A percentile compares a stretch with the other conserved stretches of the same genome.
These are phyloP conservation scores for Solanum rostratum DNA, from an alignment of 257 asterid genomes.

Conservation along the genomic window DNA sequence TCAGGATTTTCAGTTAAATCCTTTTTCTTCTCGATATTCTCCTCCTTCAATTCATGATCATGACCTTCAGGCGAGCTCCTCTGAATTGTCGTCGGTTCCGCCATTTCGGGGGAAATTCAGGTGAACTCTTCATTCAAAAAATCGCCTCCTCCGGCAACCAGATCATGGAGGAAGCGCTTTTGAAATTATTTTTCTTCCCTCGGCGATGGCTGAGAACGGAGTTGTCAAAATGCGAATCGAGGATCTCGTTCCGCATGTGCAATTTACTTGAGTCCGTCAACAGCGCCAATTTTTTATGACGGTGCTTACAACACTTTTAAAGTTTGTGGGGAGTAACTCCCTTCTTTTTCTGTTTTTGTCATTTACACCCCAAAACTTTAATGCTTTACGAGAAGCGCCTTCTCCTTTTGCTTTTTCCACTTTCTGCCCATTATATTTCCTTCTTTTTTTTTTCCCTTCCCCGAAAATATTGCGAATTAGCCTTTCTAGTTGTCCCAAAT, in stretches of 20 bases:
- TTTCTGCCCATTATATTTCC: not conserved
- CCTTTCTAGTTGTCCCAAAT: not conserved
- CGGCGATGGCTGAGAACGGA: not conserved
- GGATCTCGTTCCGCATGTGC: not conserved
- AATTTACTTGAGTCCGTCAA: not conserved
- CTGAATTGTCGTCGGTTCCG: slow-evolving; percentile 31
- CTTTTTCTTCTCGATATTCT: slow-evolving; percentile 20
- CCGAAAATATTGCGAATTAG: not conserved
- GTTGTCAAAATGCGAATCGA: not conserved
- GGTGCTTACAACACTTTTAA: not conserved
- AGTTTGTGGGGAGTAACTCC: not conserved
- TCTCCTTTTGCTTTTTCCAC: not conserved
- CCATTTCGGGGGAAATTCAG: slow-evolving; percentile 24
- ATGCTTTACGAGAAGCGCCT: not conserved
- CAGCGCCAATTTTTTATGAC: not conserved
- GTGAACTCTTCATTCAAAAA: slow-evolving; percentile 1
- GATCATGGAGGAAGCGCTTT: not conserved
- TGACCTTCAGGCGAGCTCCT: slow-evolving; percentile 16
- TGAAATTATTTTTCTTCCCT: not conserved
- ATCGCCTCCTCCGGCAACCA: slow-evolving; percentile 2
- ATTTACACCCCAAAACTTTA: not conserved
- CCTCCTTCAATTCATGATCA: slow-evolving; percentile 22
- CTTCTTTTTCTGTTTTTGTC: not conserved
- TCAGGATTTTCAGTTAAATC: slow-evolving; percentile 51
- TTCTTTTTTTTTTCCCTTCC: not conserved